phyloP scores from a whole-genome alignment of 2,329 filamentous ascomycete genomes.

The Didymella pinodella region DNA sequence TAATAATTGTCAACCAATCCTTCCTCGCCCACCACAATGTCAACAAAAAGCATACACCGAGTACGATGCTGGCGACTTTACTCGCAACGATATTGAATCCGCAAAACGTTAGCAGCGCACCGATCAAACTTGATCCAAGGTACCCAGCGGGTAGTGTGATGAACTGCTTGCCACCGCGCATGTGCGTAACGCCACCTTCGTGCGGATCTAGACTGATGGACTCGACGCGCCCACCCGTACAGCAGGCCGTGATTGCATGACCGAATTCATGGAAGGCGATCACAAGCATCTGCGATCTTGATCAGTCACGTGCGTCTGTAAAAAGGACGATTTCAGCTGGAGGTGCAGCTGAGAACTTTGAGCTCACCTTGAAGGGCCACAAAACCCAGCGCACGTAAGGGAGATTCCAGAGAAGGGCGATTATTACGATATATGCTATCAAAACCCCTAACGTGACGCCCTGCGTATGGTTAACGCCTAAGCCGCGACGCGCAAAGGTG shows the following conservation, averaged over 20 bases:
- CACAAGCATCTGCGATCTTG: slow-evolving; percentile 71
- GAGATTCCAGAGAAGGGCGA: slow-evolving; percentile 80
- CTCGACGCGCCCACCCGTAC: slow-evolving; percentile 76
- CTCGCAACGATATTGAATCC: slow-evolving; percentile 83
- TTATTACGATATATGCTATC: slow-evolving; percentile 73
- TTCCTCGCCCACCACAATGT: slow-evolving; percentile 82
- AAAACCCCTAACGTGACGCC: slow-evolving; percentile 75
- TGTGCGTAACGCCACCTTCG: slow-evolving; percentile 80
- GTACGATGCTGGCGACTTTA: slow-evolving; percentile 77
- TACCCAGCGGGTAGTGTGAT: slow-evolving; percentile 81
- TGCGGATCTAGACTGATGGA: slow-evolving; percentile 77
- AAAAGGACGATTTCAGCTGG: background rate
- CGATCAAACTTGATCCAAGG: slow-evolving; percentile 78
- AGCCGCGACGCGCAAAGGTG: slow-evolving; percentile 59
- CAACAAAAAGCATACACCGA: slow-evolving; percentile 78
- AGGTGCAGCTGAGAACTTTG: background rate
- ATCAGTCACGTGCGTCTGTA: slow-evolving; percentile 5
- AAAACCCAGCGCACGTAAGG: slow-evolving; percentile 77
- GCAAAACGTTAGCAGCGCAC: slow-evolving; percentile 78
- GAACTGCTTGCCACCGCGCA: slow-evolving; percentile 74
- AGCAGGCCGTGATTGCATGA: slow-evolving; percentile 75
- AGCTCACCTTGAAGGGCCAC: slow-evolving; percentile 78
- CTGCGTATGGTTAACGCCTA: slow-evolving; percentile 73
- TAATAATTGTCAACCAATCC: slow-evolving; percentile 79
- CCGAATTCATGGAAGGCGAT: slow-evolving; percentile 84